Conservation (phyloP, 371 early-diverging fungal species). For the Chytridium lagenaria region DNA sequence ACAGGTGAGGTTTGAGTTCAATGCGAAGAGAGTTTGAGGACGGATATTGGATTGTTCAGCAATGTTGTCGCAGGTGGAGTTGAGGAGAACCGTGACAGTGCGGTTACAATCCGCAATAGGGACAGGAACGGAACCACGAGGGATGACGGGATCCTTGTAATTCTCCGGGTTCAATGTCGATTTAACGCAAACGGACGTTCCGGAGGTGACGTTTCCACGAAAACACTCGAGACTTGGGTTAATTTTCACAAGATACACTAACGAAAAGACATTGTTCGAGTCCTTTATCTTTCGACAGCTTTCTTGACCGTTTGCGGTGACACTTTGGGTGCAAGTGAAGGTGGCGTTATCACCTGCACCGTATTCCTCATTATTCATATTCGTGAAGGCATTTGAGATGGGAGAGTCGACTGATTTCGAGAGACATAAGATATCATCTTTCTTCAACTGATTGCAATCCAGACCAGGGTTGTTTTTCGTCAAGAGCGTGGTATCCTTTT, state of each 20-base stretch:
- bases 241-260: conserved; percentile 54
- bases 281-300: not conserved
- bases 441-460: not conserved
- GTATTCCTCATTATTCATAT: not conserved
- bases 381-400: not conserved
- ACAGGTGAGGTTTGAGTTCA: conserved; percentile 11
- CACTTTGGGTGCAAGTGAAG: not conserved
- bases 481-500: not conserved
- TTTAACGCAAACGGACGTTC: not conserved
- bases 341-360: conserved; percentile 1
- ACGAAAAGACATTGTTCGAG: too few species aligned
- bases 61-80: conserved; percentile 10
- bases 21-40: not conserved
- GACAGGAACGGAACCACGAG: not conserved
- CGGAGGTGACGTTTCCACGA: not conserved
- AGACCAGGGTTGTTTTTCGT: not conserved
- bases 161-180: not conserved
- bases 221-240: conserved; percentile 49
- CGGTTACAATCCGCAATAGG: conserved; percentile 8
- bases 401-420: not conserved
- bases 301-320: not conserved
- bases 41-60: not conserved
- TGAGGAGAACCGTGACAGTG: conserved; percentile 65
- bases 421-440: not conserved
- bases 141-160: conserved; percentile 9